Percentiles rank a stretch among this genome's conserved stretches.
These are phyloP conservation scores for Tetrastigma voinierianum DNA, from an alignment of 164 flowering plant species.

Conservation along the genomic window DNA sequence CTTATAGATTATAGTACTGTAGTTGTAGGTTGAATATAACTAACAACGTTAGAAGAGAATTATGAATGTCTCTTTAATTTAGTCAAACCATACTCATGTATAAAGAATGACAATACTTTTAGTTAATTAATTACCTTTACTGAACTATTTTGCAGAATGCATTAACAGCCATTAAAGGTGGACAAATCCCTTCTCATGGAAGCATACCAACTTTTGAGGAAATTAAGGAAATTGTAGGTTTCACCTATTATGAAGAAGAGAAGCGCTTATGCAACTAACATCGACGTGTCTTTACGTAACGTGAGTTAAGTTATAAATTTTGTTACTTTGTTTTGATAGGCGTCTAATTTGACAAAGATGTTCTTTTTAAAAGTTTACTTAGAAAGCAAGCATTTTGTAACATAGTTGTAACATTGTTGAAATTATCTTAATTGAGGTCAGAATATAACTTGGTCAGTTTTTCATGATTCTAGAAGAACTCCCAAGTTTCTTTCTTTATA, in stretches of 20 bases:
- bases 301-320: slow-evolving; percentile 31
- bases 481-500: neutral
- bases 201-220: slow-evolving; percentile 93
- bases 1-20: too few relatives aligned
- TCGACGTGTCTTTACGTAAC: slow-evolving; percentile 23
- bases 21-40: too few relatives aligned
- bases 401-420: too few relatives aligned
- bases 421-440: neutral
- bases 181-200: slow-evolving; percentile 89
- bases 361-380: too few relatives aligned
- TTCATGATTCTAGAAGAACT: neutral
- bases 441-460: neutral
- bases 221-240: slow-evolving; percentile 82
- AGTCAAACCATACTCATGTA: neutral
- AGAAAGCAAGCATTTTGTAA: too few relatives aligned
- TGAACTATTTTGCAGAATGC: slow-evolving; percentile 70
- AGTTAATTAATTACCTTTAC: neutral
- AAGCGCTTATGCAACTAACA: slow-evolving; percentile 52
- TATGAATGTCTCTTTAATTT: neutral
- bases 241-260: slow-evolving; percentile 88
- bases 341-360: too few relatives aligned
- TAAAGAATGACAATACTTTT: neutral
- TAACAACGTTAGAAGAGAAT: too few relatives aligned
- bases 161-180: slow-evolving; percentile 73
- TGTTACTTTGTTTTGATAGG: neutral